Conservation (phyloP, 495 filamentous ascomycete species). For the Astrocystis sublimbata region DNA sequence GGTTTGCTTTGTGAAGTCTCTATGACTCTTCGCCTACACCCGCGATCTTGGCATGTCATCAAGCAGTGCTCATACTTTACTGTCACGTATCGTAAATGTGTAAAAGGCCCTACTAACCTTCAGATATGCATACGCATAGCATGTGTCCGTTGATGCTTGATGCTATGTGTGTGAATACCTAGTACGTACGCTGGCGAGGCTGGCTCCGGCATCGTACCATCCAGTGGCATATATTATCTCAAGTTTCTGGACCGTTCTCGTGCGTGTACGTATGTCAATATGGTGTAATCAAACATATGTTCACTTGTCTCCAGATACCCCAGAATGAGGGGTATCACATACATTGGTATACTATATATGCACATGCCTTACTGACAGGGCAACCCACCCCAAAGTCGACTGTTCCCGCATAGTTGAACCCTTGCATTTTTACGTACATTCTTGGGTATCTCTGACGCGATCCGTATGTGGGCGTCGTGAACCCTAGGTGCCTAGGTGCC, state of each 20-base stretch:
- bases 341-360: background rate
- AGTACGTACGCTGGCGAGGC: background rate
- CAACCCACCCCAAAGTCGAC: background rate
- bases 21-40: background rate
- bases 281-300: too few species aligned
- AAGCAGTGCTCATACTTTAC: background rate
- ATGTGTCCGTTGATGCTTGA: background rate
- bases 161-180: too few species aligned
- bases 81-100: background rate
- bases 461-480: background rate
- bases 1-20: background rate
- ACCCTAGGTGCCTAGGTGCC: too few species aligned
- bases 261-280: too few species aligned
- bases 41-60: background rate
- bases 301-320: too few species aligned
- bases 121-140: background rate
- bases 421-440: slow-evolving; percentile 5
- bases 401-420: background rate
- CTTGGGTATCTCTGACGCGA: too few species aligned
- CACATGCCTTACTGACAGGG: background rate
- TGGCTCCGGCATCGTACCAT: background rate
- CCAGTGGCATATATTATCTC: too few species aligned
- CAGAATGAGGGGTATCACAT: too few species aligned
- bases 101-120: too few species aligned
- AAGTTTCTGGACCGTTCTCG: too few species aligned